Evolutionary conservation across 1,284 basidiomycete genomes (phyloP), one percentile per base, ranked within the genome.

Genomic region (Moesziomyces sp.): DNA sequence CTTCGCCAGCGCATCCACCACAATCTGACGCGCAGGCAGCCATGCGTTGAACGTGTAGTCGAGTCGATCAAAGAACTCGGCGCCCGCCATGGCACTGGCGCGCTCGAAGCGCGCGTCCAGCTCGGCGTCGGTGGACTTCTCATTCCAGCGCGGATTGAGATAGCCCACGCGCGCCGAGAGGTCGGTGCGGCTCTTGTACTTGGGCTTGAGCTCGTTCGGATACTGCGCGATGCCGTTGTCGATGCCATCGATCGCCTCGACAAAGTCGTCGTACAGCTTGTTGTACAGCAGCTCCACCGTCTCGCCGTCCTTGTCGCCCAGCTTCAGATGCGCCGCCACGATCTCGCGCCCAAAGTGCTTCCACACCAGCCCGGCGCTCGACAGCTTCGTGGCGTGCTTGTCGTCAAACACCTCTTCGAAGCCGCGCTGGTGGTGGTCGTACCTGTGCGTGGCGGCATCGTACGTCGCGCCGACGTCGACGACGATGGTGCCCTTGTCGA

Each of bases 401-500:
- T 90, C 86, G 6, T 93, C 95, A 84, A 99, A 97, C 18, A 92
- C 89, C 83, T 95, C 93, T 13, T 88, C 88, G 85, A 99, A 99
- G 0, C 92, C 94, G 50, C 95, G 90, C 85, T 99, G 97, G 83
- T 99, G 96, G 83, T 99, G 96, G 85, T 99, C 96, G 85, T 94
- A 99, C 40, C 92, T 88, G 66, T 91, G 89, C 63, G 87, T 89
- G 52, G 86, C 86, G 77, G 91, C 89, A 64, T 95, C 93, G 85
- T 99, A 99, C 19, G 92, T 88, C 10, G 93, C 95, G 18, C 97
- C 96, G 58, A 99, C 96, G 84, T 99, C 96, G 40, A 99, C 94
- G n/a, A 99, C 93, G 82, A 99, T 94, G 80, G 94, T 91, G 80
- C 94, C 94, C 5, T 89, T 88, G 70, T 91, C 90, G 56, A 99